Base-by-base conservation (phyloP, 768 basidiomycete genomes). In the Guyanaporus albipodus region DNA sequence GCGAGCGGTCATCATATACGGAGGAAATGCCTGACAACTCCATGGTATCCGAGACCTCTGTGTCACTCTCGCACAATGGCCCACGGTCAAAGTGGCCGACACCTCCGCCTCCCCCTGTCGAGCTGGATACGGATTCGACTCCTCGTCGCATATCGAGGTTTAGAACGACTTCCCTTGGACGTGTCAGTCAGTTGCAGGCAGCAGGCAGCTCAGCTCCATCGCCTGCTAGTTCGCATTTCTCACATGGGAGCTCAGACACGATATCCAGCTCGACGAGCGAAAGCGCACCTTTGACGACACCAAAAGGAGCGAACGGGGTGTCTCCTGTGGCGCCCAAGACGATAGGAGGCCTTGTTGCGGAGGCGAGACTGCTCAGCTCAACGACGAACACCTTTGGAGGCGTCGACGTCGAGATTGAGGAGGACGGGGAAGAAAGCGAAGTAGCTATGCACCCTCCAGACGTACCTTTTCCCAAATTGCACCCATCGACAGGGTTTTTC, bases 171-270 rank as follows among this genome's bases (percentile, higher is more conserved):
- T 68, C 67, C 1, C 50, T 67, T 7, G 60, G 54, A 8, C 64
- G 60, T 17, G 47, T 64, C 38, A 54, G 42, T 24, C 62, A 62
- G 4, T 39, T 62, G 28, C 61, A 63, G 12, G 46, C 48, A 8
- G 49, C 53, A 50, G 32, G 28, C 11, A n/a, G 46, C 9, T 8
- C 39, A 3, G 6, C 35, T 68, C 67, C 73, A 4, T 79, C 80
- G 7, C 79, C 80, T 6, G 64, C 73, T 29, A 73, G 73, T 47
- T 74, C 75, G 11, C 70, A 72, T 26, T 80, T 72, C 45, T 54
- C 62, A 0, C 57, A 46, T 7, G 44, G 45, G n/a, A 75, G 72
- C 38, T 67, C 67, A 15, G 70, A 64, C 8, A 57, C 69, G 24
- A 52, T 42, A 21, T 70, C 66, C 3, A 69, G 66, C 15, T 72